A percentile compares a stretch with the other conserved stretches of the same genome.
Conservation (phyloP, 176 grass and related monocot genomes). For the Leersia perrieri region DNA sequence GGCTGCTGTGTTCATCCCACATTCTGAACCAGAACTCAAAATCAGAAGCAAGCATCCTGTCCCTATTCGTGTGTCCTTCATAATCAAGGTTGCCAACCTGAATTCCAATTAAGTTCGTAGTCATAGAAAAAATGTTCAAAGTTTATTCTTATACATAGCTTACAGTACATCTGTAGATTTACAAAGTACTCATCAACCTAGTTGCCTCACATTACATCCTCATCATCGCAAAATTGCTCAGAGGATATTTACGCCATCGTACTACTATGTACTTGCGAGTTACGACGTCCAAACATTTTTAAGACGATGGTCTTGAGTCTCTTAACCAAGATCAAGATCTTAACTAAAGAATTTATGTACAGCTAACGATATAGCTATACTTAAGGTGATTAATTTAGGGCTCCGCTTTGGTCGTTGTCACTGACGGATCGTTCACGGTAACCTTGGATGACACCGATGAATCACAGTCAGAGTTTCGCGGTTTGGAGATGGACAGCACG, state of each 20-base stretch:
- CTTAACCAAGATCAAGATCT: neutral
- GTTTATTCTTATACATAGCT: slow-evolving; percentile 22
- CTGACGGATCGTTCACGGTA: neutral
- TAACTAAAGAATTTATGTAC: slow-evolving; percentile 22
- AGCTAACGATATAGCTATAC: slow-evolving; percentile 19
- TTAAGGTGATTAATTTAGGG: slow-evolving; percentile 7
- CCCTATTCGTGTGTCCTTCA: neutral
- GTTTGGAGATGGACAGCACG: slow-evolving; percentile 47
- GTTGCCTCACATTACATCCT: slow-evolving; percentile 19
- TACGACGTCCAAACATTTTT: neutral
- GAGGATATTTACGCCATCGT: slow-evolving; percentile 10
- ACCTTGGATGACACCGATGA: neutral
- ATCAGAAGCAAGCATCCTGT: neutral
- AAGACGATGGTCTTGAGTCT: neutral
- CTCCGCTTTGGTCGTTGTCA: slow-evolving; percentile 11
- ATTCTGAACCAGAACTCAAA: neutral
- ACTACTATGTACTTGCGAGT: too few relatives aligned
- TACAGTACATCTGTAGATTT: slow-evolving; percentile 8
- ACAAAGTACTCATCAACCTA: slow-evolving; percentile 4
- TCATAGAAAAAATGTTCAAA: neutral
- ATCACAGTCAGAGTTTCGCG: neutral
- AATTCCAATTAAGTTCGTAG: neutral
- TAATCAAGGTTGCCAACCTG: neutral
- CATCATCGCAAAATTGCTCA: slow-evolving; percentile 40
- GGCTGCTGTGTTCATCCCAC: neutral